phyloP scores from a whole-genome alignment of 208 protist species.

The Leishmania guyanensis region DNA sequence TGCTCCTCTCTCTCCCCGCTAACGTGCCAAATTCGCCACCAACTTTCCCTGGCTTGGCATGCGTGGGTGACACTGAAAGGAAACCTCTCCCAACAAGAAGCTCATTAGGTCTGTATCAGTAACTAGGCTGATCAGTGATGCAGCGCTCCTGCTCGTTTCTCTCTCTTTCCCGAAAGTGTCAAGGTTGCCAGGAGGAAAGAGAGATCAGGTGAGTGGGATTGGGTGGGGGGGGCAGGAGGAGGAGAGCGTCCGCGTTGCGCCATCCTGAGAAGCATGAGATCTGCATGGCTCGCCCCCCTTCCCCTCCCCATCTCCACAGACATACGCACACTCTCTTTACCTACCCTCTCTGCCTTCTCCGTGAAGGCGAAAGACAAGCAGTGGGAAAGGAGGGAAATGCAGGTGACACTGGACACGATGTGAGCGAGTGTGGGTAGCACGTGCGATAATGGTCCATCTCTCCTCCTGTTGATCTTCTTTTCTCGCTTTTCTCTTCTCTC shows the following conservation, averaged over 20 bases:
- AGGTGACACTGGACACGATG: background rate
- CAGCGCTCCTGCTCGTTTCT: background rate
- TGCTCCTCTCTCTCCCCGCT: background rate
- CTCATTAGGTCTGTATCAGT: background rate
- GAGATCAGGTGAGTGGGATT: background rate
- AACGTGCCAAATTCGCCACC: background rate
- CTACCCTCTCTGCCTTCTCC: background rate
- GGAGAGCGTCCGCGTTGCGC: background rate
- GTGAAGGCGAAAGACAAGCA: background rate
- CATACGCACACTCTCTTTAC: background rate
- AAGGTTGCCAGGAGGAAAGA: background rate
- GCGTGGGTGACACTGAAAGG: background rate
- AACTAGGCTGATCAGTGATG: background rate
- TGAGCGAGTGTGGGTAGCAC: background rate
- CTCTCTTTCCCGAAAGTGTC: background rate
- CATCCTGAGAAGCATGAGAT: background rate
- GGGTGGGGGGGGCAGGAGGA: background rate
- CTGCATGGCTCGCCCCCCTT: background rate
- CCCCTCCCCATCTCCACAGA: background rate
- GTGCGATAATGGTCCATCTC: background rate
- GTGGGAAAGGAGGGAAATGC: background rate
- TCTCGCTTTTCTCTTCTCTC: background rate
- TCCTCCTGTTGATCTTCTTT: background rate
- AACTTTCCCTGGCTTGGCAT: background rate
- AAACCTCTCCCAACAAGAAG: background rate